phyloP scores from a whole-genome alignment of 495 filamentous ascomycete genomes.

The Penicillium silybi region DNA sequence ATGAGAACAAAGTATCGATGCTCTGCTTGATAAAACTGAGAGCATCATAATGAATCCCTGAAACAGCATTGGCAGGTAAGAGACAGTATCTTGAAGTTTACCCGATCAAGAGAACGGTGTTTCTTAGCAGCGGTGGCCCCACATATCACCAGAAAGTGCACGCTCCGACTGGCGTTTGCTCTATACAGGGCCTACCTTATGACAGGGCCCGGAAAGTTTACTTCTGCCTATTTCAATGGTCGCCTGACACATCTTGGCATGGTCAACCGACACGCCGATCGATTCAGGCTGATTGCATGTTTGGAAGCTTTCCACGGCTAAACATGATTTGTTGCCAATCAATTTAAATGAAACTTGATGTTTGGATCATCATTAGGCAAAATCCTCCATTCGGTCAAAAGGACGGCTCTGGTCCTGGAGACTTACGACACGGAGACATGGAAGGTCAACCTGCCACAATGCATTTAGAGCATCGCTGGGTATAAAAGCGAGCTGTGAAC shows the following conservation, averaged over 20 bases:
- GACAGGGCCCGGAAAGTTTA: no score
- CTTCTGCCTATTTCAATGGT: no score
- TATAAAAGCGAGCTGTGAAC: no score
- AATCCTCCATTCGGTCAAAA: not conserved
- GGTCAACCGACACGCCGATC: slow-evolving; percentile 1
- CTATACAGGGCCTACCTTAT: no score
- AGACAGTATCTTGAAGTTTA: no score
- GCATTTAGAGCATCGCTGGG: no score
- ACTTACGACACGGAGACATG: slow-evolving; percentile 1
- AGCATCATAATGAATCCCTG: not conserved
- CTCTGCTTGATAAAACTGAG: slow-evolving; percentile 10
- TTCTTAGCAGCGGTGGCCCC: slow-evolving; percentile 7
- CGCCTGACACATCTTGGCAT: no score
- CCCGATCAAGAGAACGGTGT: slow-evolving; percentile 13
- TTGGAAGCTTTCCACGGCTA: not conserved
- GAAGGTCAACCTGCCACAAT: not conserved
- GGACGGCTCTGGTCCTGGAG: not conserved
- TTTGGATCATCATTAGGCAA: not conserved
- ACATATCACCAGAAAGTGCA: no score
- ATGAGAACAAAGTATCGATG: slow-evolving; percentile 18
- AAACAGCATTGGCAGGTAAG: slow-evolving; percentile 16
- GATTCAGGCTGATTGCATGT: slow-evolving; percentile 1
- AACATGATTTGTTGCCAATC: not conserved
- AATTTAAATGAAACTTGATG: not conserved
- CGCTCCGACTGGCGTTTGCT: no score